Evolutionary conservation across 768 basidiomycete genomes (phyloP).

Genomic region (Pisolithus orientalis): DNA sequence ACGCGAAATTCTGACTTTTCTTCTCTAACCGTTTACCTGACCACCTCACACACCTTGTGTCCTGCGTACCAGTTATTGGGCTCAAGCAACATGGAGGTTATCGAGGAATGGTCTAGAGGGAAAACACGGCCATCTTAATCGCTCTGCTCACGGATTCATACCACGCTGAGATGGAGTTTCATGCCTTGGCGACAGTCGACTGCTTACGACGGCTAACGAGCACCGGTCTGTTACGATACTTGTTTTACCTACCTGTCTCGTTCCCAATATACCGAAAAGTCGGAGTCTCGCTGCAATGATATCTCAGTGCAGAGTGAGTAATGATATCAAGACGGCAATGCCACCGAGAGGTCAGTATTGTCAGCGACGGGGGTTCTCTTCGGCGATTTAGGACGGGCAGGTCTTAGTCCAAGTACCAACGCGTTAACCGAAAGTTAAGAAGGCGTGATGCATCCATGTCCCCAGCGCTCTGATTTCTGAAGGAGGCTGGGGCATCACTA

Average conservation of each 20-base stretch:
- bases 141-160: constrained; percentile 61
- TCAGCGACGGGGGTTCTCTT: background rate
- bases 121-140: constrained; percentile 66
- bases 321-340: background rate
- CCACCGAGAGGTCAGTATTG: background rate
- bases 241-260: too few species aligned
- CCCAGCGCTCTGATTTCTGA: too few species aligned
- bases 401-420: too few species aligned
- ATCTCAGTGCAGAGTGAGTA: background rate
- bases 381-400: background rate
- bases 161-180: constrained; percentile 79
- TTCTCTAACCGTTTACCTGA: constrained; percentile 35
- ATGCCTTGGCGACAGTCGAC: constrained; percentile 63
- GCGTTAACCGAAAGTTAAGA: too few species aligned
- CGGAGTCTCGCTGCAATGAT: too few species aligned
- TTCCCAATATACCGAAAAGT: too few species aligned
- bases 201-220: background rate
- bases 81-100: constrained; percentile 33
- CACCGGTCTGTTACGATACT: background rate
- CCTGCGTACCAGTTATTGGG: constrained; percentile 37
- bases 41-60: constrained; percentile 40
- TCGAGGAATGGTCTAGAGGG: constrained; percentile 43
- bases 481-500: too few species aligned
- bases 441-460: background rate
- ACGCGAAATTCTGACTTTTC: background rate